phyloP scores from a whole-genome alignment of 2,329 filamentous ascomycete genomes.

The Trichoderma sp. region DNA sequence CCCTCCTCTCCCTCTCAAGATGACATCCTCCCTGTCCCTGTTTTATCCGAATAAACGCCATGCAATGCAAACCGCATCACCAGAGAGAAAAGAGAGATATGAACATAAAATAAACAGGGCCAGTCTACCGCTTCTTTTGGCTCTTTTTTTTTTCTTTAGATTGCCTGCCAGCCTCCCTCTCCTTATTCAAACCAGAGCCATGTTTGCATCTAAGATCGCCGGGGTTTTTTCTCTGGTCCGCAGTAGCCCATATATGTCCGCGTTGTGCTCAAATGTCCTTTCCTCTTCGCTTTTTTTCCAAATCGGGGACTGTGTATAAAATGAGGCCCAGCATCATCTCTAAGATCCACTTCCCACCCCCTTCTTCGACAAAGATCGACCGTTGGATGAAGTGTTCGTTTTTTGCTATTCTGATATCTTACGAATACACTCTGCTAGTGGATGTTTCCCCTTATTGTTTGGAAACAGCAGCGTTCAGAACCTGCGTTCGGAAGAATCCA shows the following conservation, averaged over 20 bases:
- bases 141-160: slow-evolving; percentile 16
- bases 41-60: slow-evolving; percentile 40
- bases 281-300: neutral
- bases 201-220: neutral
- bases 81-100: slow-evolving; percentile 28
- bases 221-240: neutral
- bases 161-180: neutral
- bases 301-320: neutral
- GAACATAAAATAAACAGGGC: slow-evolving; percentile 16
- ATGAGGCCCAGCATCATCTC: neutral
- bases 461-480: slow-evolving; percentile 70
- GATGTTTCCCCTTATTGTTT: slow-evolving; percentile 43
- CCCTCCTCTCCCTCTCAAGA: slow-evolving; percentile 15
- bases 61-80: slow-evolving; percentile 46
- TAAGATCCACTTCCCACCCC: neutral
- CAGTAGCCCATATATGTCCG: neutral
- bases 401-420: slow-evolving; percentile 18
- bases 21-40: slow-evolving; percentile 37
- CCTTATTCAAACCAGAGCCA: slow-evolving; percentile 2
- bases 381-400: slow-evolving; percentile 14
- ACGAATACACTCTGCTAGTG: slow-evolving; percentile 5
- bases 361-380: neutral
- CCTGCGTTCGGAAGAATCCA: slow-evolving; percentile 97
- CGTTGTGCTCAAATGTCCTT: neutral
- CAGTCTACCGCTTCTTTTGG: slow-evolving; percentile 23